A percentile compares a stretch with the other conserved stretches of the same genome.
These are phyloP conservation scores for Xerocomus nothofagi DNA, from an alignment of 1,284 basidiomycete species.

Conservation along the genomic window DNA sequence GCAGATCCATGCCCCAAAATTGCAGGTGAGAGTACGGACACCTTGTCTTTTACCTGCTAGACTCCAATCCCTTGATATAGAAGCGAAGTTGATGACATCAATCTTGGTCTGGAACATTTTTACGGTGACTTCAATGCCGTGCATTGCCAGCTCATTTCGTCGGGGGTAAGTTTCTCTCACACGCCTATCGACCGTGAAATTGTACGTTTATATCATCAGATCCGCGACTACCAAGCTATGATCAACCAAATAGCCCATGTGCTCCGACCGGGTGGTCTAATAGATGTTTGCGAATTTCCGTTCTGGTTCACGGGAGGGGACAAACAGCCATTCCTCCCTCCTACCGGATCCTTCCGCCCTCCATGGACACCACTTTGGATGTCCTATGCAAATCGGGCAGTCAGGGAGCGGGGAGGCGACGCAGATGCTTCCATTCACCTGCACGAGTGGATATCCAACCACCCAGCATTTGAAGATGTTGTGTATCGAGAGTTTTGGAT, in stretches of 20 bases:
- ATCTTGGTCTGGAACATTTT: conserved; percentile 78
- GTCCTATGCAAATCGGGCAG: conserved; percentile 50
- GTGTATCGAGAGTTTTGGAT: conserved; percentile 58
- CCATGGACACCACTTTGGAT: conserved; percentile 66
- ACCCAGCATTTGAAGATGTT: conserved; percentile 56
- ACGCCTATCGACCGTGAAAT: conserved; percentile 9
- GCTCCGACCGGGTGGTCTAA: conserved; percentile 66
- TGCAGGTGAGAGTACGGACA: conserved; percentile 50
- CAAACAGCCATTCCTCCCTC: conserved; percentile 44
- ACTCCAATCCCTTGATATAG: conserved; percentile 39
- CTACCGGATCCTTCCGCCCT: conserved; percentile 41
- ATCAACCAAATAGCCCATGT: conserved; percentile 67
- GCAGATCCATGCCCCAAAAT: conserved; percentile 64
- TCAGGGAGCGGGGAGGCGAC: conserved; percentile 56
- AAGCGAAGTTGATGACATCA: conserved; percentile 80
- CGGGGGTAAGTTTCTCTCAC: conserved; percentile 54
- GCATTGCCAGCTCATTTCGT: conserved; percentile 65
- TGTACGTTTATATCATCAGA: conserved; percentile 40
- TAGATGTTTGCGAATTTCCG: conserved; percentile 68
- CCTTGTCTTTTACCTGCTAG: conserved; percentile 2
- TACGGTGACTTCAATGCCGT: conserved; percentile 74
- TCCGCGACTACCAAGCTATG: conserved; percentile 63
- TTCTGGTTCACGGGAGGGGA: conserved; percentile 59
- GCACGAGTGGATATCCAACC: conserved; percentile 49
- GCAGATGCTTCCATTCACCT: conserved; percentile 60